Base-by-base conservation (phyloP, 345 rosid species). In the Eutrema yunnanense region DNA sequence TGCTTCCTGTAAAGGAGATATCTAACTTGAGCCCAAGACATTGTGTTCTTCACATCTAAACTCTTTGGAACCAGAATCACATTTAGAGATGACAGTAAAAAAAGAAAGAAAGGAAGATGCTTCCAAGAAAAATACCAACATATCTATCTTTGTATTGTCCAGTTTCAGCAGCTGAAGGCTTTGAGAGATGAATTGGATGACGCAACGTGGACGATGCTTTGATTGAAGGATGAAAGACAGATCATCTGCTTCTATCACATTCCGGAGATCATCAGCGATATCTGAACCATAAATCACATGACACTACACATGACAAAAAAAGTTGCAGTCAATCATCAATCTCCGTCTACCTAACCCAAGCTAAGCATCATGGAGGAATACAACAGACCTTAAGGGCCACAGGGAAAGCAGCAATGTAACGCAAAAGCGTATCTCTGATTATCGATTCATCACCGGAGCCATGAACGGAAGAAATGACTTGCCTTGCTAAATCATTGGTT, bases 321-420 rank as follows among this genome's bases (percentile, higher is more conserved):
- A 27, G 16, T 12, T 8, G 9, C 50, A 62, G 53, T 73, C 62
- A 63, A 71, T 49, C 68, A 62, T 27, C 71, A 68, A 66, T 3
- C 19, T 41, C 7, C 4, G 6, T 50, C 55, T 47, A 58, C 47
- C 49, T 8, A 65, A 66, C 16, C 38, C 58, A 52, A 50, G 54
- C 48, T 7, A 63, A 65, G 19, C 16, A 60, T 37, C 12, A 44
- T 13, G 8, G 8, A 26, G 9, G 2, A 46, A 36, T 9, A 74
- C 6, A 70, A 46, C 77, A 34, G 40, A 91, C 98, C 95, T 91
- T 94, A 27, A 94, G 92, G 1, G 96, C 92, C 14, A 91, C 74
- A 3, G 98, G 98, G 74, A 94, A 94, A 29, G 93, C 96, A 78
- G 84, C 82, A 58, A 94, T 83, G 59, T 91, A 94, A 12, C 83